A percentile compares a stretch with the other conserved stretches of the same genome.
These are phyloP conservation scores for Ogataea methylovora DNA, from an alignment of 805 yeast genomes.

Conservation along the genomic window DNA sequence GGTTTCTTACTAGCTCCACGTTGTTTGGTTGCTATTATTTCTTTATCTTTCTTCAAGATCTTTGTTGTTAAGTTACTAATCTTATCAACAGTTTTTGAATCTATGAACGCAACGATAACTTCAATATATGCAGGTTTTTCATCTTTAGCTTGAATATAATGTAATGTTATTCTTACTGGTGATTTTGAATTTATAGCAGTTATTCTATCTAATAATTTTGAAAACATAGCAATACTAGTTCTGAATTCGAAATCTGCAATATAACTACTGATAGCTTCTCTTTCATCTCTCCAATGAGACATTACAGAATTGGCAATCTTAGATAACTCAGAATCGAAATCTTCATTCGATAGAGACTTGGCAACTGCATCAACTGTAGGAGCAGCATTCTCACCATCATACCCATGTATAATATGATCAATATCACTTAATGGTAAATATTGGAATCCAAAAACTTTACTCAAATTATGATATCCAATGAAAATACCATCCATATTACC, in stretches of 20 bases:
- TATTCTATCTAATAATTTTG: constrained; percentile 34
- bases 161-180: constrained; percentile 30
- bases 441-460: constrained; percentile 81
- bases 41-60: constrained; percentile 9
- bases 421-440: constrained; percentile 70
- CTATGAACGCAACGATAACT: constrained; percentile 12
- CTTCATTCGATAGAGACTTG: no score
- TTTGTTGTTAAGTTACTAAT: constrained; percentile 14
- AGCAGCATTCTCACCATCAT: no score
- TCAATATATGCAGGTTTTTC: constrained; percentile 3
- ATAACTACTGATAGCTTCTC: constrained; percentile 32
- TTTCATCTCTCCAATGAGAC: constrained; percentile 21
- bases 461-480: constrained; percentile 82
- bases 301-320: constrained; percentile 18
- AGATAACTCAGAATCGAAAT: constrained; percentile 6
- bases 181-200: constrained; percentile 21
- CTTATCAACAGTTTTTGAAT: constrained; percentile 4
- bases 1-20: no score
- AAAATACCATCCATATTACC: constrained; percentile 97
- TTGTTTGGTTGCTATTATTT: constrained; percentile 9
- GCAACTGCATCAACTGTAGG: no score
- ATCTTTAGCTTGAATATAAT: constrained; percentile 9
- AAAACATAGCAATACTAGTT: constrained; percentile 46
- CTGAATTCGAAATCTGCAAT: constrained; percentile 68
- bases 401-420: constrained; percentile 54